Evolutionary conservation across 73 alveolate species (phyloP), one percentile per base, ranked within the genome.

Genomic region (Paramecium sonneborni): DNA sequence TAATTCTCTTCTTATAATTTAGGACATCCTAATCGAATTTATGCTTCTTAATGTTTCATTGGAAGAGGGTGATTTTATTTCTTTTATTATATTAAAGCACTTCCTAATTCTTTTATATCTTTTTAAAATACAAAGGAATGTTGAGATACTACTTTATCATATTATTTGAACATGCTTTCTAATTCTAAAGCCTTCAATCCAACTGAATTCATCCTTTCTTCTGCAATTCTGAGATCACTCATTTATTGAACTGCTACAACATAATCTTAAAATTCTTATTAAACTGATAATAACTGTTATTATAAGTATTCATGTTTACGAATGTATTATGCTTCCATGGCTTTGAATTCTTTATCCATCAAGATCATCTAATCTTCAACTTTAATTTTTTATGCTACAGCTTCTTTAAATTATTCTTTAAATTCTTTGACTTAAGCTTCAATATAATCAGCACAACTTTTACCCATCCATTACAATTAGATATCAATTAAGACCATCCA

Each of bases 181-280:
- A 74, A 37, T 20, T 74, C 87, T 5, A 74, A 37, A 34, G 87
- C 87, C 18, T 74, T 74, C 3, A 74, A 39, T 3, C 87, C 87
- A 35, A 74, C 87, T 28, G 56, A 37, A 11, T 74, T 74, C 87
- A 74, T 74, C 32, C 87, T 11, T 34, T 34, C 87, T 11, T 74
- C 87, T 35, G 87, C 87, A 5, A 37, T 34, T 34, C 24, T 28
- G 6, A 74, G 57, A 74, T 74, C 87, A 74, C 87, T 74, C 87
- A 74, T 74, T 11, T 74, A 74, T 74, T 28, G 12, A 0, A 74
- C 58, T 39, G 87, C 24, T 1, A 74, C 68, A 21, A 28, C 26
- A 37, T 74, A 74, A 34, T 74, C 87, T 37, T 74, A 6, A 39
- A 74, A 74, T 35, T 74, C 87, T 9, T 34, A 12, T 74, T 74